Evolutionary conservation across 768 basidiomycete genomes (phyloP), one percentile per base, ranked within the genome.

Genomic region (Mycena polygramma): DNA sequence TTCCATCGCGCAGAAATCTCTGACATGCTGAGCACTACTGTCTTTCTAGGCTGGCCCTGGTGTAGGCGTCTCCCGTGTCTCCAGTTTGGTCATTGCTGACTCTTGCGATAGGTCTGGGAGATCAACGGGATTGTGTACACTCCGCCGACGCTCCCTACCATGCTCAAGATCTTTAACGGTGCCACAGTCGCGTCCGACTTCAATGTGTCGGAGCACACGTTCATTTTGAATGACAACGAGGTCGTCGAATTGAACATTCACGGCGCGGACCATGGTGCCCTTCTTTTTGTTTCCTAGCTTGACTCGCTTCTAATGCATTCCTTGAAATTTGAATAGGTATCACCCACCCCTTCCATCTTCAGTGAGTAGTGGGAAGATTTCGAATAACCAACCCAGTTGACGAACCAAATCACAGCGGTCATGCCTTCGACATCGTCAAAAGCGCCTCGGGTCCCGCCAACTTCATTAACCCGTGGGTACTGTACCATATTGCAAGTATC

Each of bases 361-460:
- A 77, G 75, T 71, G 15, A 48, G 55, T 49, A 30, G 61, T 20
- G n/a, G 19, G n/a, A 39, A n/a, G 10, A 41, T 61, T 3, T 51
- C 30, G 8, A 39, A 10, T 14, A 22, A 2, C 20, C 52, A n/a
- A n/a, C n/a, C 2, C 46, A n/a, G n/a, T 48, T 64, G 53, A 57
- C 22, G 14, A 39, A 66, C 26, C 19, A 11, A 41, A 22, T 11
- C 10, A 15, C 57, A 74, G 72, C 71, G 79, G 79, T 0, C 79
- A 80, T 45, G 75, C 72, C 10, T 79, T 79, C 64, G 75, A 76
- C 43, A 64, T 79, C n/a, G 72, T 79, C 10, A 72, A 76, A 30
- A 60, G 66, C 19, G 51, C 54, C 26, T 49, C 66, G 0, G 77
- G 77, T 8, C 74, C 73, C 0, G 6, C 35, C n/a, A 78, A 78